Conservation (phyloP, 2,329 filamentous ascomycete species). For the Colletotrichum destructivum region DNA sequence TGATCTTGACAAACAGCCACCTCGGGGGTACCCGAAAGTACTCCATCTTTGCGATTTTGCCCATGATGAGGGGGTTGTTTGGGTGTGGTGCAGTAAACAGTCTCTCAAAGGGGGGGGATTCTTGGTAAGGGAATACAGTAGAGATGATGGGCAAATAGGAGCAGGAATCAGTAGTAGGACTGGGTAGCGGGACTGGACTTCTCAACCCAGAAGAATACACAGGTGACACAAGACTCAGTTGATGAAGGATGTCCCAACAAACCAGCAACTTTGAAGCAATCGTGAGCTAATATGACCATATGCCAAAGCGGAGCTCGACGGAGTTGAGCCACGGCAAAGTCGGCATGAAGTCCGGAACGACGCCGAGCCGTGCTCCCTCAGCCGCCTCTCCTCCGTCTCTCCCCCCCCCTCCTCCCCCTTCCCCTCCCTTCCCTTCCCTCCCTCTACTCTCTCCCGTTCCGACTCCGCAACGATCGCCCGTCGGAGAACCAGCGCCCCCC, state of each 20-base stretch:
- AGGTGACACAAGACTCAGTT: background rate
- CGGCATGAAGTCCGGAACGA: constrained; percentile 33
- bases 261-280: constrained; percentile 20
- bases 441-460: constrained; percentile 13
- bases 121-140: no score
- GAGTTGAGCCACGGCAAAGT: constrained; percentile 20
- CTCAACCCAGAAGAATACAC: no score
- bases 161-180: no score
- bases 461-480: constrained; percentile 22
- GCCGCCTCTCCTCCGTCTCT: background rate
- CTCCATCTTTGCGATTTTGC: constrained; percentile 76
- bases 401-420: no score
- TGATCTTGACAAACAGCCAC: constrained; percentile 85
- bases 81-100: constrained; percentile 1
- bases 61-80: constrained; percentile 59
- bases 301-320: constrained; percentile 31
- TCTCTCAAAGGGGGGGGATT: no score
- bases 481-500: constrained; percentile 8
- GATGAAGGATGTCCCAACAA: background rate
- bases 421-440: no score
- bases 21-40: constrained; percentile 83
- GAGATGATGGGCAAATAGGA: no score
- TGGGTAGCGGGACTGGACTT: no score
- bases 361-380: constrained; percentile 27
- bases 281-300: constrained; percentile 28